Percentiles rank a stretch among this genome's conserved stretches.
phyloP scores from a whole-genome alignment of 73 alveolate species.

The Tetrahymena borealis region DNA sequence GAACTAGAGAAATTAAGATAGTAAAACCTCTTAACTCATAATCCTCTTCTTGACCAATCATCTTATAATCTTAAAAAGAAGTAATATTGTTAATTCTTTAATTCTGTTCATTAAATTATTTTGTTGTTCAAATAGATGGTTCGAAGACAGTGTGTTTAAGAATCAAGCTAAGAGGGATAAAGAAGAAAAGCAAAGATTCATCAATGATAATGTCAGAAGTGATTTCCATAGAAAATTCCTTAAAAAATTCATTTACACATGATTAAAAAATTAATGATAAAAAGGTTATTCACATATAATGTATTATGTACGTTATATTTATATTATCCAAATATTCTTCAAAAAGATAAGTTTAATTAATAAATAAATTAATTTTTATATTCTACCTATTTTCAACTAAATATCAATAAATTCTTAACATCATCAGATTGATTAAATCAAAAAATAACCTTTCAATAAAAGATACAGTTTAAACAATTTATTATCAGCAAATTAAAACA shows the following conservation, averaged over 20 bases:
- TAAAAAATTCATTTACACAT: constrained; percentile 65
- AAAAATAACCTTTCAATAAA: no score
- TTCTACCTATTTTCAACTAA: no score
- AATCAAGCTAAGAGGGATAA: constrained; percentile 83
- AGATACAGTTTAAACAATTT: no score
- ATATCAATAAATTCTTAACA: no score
- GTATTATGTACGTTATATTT: neutral
- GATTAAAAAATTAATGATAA: neutral
- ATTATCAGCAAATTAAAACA: no score
- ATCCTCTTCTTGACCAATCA: constrained; percentile 73
- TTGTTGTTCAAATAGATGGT: constrained; percentile 69
- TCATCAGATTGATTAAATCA: no score
- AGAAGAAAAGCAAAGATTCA: constrained; percentile 86
- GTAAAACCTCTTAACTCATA: constrained; percentile 70
- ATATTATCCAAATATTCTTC: no score
- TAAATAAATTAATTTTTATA: no score
- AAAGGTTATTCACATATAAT: no score
- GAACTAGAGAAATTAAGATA: constrained; percentile 66
- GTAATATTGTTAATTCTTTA: constrained; percentile 1
- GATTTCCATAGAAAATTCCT: constrained; percentile 91
- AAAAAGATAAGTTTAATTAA: no score
- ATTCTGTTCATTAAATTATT: neutral
- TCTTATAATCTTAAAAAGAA: constrained; percentile 84
- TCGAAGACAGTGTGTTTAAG: constrained; percentile 93
- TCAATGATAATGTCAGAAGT: constrained; percentile 94